Conservation (phyloP, 208 protist genomes). For the Trypanosomatidae sp. region DNA sequence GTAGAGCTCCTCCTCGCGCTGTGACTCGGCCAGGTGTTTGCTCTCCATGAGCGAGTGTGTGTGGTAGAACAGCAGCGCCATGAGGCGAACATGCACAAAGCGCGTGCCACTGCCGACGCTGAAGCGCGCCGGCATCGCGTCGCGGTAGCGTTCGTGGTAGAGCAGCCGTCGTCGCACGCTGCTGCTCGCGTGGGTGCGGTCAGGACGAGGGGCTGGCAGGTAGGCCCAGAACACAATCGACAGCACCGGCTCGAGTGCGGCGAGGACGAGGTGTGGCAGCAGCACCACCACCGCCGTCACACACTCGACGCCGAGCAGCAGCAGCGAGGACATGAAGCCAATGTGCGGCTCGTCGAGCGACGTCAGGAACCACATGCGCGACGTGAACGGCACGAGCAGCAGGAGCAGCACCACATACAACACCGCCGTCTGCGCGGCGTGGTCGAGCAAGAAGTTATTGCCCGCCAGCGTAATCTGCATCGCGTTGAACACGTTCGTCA, state of each 20-base stretch:
- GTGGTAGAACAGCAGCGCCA: constrained; percentile 35
- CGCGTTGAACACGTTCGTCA: constrained; percentile 60
- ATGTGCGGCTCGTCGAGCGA: constrained; percentile 60
- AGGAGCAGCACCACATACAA: constrained; percentile 40
- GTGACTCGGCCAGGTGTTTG: constrained; percentile 15
- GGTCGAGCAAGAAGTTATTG: constrained; percentile 58
- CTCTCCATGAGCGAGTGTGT: constrained; percentile 40
- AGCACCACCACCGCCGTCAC: constrained; percentile 24
- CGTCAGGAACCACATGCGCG: constrained; percentile 62
- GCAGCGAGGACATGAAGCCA: constrained; percentile 25
- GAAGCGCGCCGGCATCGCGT: constrained; percentile 23
- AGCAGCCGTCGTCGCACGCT: constrained; percentile 40
- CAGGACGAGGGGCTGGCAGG: constrained; percentile 12
- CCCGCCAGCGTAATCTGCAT: constrained; percentile 43
- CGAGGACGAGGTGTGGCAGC: constrained; percentile 38
- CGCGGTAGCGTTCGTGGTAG: constrained; percentile 23
- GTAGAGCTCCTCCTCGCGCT: constrained; percentile 57
- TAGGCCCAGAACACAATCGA: constrained; percentile 54
- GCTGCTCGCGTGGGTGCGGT: constrained; percentile 13
- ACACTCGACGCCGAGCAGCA: constrained; percentile 32
- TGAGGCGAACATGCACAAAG: constrained; percentile 42
- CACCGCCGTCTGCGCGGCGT: constrained; percentile 23
- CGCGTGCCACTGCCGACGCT: constrained; percentile 23
- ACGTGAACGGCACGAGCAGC: constrained; percentile 58
- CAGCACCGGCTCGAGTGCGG: constrained; percentile 48